These are phyloP conservation scores for Fusarium sp. DNA, from an alignment of 2,329 filamentous ascomycete species.

Conservation along the genomic window DNA sequence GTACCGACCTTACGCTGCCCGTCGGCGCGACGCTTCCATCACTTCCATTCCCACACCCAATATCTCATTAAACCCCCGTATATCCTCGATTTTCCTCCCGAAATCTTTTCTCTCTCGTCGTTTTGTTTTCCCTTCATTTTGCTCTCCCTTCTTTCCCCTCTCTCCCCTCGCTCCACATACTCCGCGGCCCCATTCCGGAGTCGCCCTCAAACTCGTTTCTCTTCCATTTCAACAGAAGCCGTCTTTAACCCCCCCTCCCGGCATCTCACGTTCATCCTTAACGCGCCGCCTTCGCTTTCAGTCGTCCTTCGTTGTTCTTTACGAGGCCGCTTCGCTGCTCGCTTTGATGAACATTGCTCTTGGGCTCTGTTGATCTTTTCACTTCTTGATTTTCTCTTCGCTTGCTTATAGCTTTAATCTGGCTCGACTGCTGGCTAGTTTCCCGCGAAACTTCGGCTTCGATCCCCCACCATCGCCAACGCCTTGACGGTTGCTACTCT, in stretches of 20 bases:
- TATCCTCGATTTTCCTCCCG: conserved; percentile 44
- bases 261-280: conserved; percentile 40
- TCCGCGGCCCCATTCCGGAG: conserved; percentile 47
- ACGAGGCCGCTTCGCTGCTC: conserved; percentile 40
- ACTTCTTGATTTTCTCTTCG: conserved; percentile 50
- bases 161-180: conserved; percentile 46
- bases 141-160: conserved; percentile 39
- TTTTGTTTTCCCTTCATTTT: conserved; percentile 46
- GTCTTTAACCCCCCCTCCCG: conserved; percentile 34
- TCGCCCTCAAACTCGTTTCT: conserved; percentile 42
- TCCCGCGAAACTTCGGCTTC: conserved; percentile 45
- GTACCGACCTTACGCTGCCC: conserved; percentile 25
- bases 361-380: conserved; percentile 45
- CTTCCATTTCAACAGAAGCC: conserved; percentile 41
- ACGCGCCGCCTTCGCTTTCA: conserved; percentile 37
- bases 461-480: conserved; percentile 44
- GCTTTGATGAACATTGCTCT: conserved; percentile 42
- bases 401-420: conserved; percentile 56
- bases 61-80: conserved; percentile 49
- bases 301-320: conserved; percentile 44
- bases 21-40: conserved; percentile 35
- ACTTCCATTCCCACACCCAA: conserved; percentile 36
- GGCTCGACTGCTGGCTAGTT: conserved; percentile 42
- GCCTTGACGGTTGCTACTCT: conserved; percentile 54
- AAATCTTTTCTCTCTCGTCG: conserved; percentile 46